Conservation (phyloP, 1,284 basidiomycete genomes). For the Phenoliferia sp. region DNA sequence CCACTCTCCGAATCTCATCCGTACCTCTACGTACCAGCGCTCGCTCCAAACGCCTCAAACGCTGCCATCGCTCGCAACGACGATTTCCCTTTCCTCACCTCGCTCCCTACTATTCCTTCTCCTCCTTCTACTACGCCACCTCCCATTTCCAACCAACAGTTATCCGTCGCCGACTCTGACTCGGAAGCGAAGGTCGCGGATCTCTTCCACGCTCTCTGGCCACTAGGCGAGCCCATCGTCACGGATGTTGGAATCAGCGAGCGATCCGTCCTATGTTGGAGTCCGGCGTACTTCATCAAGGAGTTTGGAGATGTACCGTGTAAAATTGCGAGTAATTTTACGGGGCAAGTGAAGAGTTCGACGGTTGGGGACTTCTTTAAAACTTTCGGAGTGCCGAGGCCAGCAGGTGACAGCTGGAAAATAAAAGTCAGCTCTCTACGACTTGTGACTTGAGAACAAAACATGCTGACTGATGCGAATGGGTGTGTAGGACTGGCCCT, state of each 20-base stretch:
- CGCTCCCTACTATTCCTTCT: background rate
- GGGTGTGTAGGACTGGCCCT: conserved; percentile 75
- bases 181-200: background rate
- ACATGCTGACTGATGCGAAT: background rate
- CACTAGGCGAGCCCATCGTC: conserved; percentile 65
- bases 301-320: conserved; percentile 62
- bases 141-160: background rate
- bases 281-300: conserved; percentile 69
- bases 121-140: background rate
- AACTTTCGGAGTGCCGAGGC: conserved; percentile 61
- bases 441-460: conserved; percentile 1
- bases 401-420: conserved; percentile 61
- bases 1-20: background rate
- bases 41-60: too few relatives aligned
- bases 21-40: conserved; percentile 6
- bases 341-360: conserved; percentile 51
- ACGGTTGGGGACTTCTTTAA: conserved; percentile 75
- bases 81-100: conserved; percentile 33
- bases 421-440: conserved; percentile 58
- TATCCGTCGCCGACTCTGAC: background rate
- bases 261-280: conserved; percentile 55
- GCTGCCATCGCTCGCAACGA: conserved; percentile 48
- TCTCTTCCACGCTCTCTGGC: conserved; percentile 66
- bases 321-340: conserved; percentile 33
- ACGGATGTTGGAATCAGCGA: conserved; percentile 60